Conservation (phyloP, 2,329 filamentous ascomycete species). For the Colletotrichum australisinense region DNA sequence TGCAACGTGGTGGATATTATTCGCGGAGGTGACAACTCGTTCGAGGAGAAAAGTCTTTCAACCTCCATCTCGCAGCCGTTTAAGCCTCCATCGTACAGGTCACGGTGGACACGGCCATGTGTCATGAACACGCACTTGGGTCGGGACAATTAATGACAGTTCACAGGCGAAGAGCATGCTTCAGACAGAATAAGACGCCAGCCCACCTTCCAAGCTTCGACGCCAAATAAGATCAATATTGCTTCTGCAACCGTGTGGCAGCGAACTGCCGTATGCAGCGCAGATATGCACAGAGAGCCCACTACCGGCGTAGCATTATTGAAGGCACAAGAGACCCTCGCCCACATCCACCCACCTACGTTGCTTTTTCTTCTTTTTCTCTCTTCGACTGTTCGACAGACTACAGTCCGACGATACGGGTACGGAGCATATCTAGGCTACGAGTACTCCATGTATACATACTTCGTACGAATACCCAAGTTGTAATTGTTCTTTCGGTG, state of each 20-base stretch:
- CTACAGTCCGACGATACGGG: background rate
- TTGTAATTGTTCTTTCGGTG: background rate
- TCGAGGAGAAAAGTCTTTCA: background rate
- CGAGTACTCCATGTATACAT: too few species aligned
- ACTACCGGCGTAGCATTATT: constrained; percentile 27
- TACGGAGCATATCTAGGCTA: too few species aligned
- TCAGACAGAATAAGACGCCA: background rate
- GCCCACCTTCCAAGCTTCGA: background rate
- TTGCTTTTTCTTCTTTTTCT: constrained; percentile 18
- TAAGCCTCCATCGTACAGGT: constrained; percentile 20
- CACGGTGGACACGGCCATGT: constrained; percentile 12
- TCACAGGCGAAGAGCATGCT: constrained; percentile 4
- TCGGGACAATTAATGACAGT: background rate
- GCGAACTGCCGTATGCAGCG: constrained; percentile 21
- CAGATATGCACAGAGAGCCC: constrained; percentile 18
- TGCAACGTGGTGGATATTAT: background rate
- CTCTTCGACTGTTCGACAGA: background rate
- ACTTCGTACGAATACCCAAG: background rate
- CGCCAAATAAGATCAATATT: constrained; percentile 16
- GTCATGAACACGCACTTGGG: background rate
- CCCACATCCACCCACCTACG: constrained; percentile 2
- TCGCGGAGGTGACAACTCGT: background rate
- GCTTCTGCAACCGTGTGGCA: constrained; percentile 2
- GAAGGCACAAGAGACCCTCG: constrained; percentile 6
- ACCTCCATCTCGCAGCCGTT: constrained; percentile 3